Base-by-base conservation (phyloP, 306 rosid genomes). In the Medicago lupulina region DNA sequence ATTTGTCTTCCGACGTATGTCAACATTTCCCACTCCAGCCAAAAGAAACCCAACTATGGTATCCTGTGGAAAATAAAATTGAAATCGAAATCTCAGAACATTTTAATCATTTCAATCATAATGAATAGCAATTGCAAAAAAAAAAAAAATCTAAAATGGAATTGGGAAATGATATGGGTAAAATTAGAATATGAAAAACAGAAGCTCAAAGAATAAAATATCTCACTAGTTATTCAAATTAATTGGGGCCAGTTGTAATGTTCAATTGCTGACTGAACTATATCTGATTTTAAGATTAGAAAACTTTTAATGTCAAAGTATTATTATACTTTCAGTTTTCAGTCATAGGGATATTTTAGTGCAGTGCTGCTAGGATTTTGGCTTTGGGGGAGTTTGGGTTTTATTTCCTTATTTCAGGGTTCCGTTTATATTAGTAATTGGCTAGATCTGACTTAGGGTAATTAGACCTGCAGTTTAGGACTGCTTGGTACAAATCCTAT, bases 21-120 rank as follows among this genome's bases (percentile, higher is more conserved):
- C 97, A 39, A 94, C 97, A 19, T 94, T 88, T 59, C 98, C 99
- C 74, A 95, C 99, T 80, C 99, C 97, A 67, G 97, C 99, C 73
- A 95, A 83, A 83, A 95, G 91, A 83, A 95, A 92, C 75, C 99
- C 97, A 72, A 91, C 92, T 41, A 95, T 79, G 6, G 99, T 95
- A 78, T 92, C 99, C 97, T 92, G 83, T 59, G 82, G 5, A 34
- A 74, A 77, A 49, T 76, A 61, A 73, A 46, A 15, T 19, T 39
- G 47, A 60, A 57, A 51, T 23, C n/a, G 16, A 66, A 40, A 61
- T 18, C 60, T 82, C 21, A 13, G 46, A 41, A 50, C 19, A 25
- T 65, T 36, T 57, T 31, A 72, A 71, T 47, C 49, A 54, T 57
- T 57, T 59, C 25, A 72, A 66, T 47, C 68, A 76, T 46, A 65